Conservation (phyloP, 139 green algal genomes). For the Auxenochlorella pyrenoidosa region DNA sequence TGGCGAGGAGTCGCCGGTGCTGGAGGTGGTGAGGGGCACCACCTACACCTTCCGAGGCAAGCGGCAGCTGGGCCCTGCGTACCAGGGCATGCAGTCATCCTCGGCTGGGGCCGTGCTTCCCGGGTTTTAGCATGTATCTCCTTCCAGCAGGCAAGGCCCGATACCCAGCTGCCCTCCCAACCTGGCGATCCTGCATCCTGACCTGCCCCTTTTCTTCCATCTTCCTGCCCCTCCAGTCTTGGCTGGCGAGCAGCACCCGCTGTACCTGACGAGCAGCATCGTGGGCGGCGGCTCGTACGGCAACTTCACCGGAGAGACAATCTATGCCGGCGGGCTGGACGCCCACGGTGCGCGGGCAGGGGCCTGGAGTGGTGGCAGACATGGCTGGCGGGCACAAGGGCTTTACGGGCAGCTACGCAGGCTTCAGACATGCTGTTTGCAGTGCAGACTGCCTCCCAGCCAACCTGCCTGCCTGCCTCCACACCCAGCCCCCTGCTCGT, state of each 20-base stretch:
- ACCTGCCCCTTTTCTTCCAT: not conserved
- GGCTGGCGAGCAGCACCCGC: conserved; percentile 30
- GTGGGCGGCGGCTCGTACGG: conserved; percentile 18
- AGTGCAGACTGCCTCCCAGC: too few relatives aligned
- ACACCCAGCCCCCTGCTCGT: not conserved
- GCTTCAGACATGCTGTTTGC: too few relatives aligned
- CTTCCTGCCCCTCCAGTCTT: not conserved
- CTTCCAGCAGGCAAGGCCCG: too few relatives aligned
- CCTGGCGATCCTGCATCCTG: not conserved
- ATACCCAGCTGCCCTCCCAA: too few relatives aligned
- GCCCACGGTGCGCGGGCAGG: not conserved
- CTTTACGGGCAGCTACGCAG: not conserved
- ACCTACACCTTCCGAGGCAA: conserved; percentile 31
- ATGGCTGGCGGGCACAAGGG: too few relatives aligned
- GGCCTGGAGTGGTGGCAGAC: too few relatives aligned
- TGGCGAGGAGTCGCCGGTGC: conserved; percentile 21
- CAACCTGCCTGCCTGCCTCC: not conserved
- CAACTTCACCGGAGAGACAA: conserved; percentile 11
- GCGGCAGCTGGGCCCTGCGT: not conserved
- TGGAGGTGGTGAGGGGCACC: conserved; percentile 18
- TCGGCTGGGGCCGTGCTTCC: too few relatives aligned
- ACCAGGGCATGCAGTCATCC: too few relatives aligned
- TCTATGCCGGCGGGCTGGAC: conserved; percentile 19
- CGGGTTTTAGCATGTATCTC: too few relatives aligned
- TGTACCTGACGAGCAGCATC: conserved; percentile 37